phyloP scores from a whole-genome alignment of 2,329 filamentous ascomycete species.

The Alternaria solani region DNA sequence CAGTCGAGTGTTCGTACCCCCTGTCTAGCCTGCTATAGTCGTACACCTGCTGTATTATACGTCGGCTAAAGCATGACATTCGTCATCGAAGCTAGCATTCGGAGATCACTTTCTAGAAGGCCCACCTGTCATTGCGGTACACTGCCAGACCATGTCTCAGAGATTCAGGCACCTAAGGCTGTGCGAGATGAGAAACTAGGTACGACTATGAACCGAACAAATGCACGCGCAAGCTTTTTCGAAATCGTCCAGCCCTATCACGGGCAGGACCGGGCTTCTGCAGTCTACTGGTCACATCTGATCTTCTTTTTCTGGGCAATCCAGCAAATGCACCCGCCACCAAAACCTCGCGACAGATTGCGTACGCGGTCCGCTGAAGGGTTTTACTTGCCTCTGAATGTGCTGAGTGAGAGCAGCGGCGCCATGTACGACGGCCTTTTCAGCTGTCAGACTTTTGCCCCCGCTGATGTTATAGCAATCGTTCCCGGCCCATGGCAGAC shows the following conservation, averaged over 20 bases:
- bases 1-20: constrained; percentile 24
- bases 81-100: constrained; percentile 37
- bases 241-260: constrained; percentile 32
- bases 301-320: constrained; percentile 32
- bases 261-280: constrained; percentile 25
- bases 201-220: constrained; percentile 14
- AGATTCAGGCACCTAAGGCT: constrained; percentile 12
- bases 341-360: neutral
- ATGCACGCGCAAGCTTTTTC: constrained; percentile 22
- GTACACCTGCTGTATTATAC: constrained; percentile 26
- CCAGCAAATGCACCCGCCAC: constrained; percentile 34
- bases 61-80: constrained; percentile 30
- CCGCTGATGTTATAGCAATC: constrained; percentile 27
- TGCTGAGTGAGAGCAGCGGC: constrained; percentile 31
- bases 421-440: constrained; percentile 21
- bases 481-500: constrained; percentile 21
- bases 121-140: constrained; percentile 15
- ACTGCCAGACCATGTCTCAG: constrained; percentile 7
- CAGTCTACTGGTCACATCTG: constrained; percentile 33
- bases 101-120: constrained; percentile 23
- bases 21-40: constrained; percentile 24
- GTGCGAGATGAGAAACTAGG: constrained; percentile 10
- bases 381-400: constrained; percentile 16
- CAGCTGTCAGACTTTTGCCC: constrained; percentile 28
- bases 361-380: constrained; percentile 19